Evolutionary conservation across 192 early-diverging fungal genomes (phyloP).

Genomic region (Phlyctochytrium arcticum): DNA sequence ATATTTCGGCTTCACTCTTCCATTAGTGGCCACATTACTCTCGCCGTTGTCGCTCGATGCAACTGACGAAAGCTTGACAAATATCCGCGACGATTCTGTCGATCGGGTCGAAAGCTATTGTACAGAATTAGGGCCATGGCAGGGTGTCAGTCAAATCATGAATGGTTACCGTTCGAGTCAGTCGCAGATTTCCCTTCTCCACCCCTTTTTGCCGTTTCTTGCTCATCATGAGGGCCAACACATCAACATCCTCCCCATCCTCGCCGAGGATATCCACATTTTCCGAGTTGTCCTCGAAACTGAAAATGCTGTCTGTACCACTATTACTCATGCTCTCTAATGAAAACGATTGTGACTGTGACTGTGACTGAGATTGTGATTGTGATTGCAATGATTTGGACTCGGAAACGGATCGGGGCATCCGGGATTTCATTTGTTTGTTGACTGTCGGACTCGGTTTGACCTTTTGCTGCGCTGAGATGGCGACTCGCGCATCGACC

Average conservation of each 20-base stretch:
- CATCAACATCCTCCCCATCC: constrained; percentile 4
- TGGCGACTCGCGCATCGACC: not conserved
- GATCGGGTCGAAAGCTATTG: not conserved
- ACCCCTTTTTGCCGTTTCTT: not conserved
- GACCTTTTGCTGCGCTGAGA: not conserved
- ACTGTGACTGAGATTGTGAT: too few relatives aligned
- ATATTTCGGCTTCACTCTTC: not conserved
- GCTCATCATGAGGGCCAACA: not conserved
- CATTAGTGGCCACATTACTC: not conserved
- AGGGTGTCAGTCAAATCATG: not conserved
- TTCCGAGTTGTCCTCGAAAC: too few relatives aligned
- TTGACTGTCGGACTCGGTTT: not conserved
- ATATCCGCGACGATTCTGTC: not conserved
- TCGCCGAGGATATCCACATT: not conserved
- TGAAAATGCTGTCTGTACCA: too few relatives aligned
- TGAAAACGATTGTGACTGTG: too few relatives aligned
- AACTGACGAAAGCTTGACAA: not conserved
- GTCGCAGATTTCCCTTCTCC: not conserved
- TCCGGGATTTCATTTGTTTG: not conserved
- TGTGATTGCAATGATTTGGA: not conserved
- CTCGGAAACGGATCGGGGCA: not conserved
- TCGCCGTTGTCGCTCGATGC: too few relatives aligned
- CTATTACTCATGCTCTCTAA: too few relatives aligned
- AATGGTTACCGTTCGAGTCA: not conserved
- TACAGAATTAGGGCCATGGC: not conserved